Evolutionary conservation across 169 alveolate species (phyloP), one percentile per base, ranked within the genome.

Genomic region (Cryptosporidium sp.): DNA sequence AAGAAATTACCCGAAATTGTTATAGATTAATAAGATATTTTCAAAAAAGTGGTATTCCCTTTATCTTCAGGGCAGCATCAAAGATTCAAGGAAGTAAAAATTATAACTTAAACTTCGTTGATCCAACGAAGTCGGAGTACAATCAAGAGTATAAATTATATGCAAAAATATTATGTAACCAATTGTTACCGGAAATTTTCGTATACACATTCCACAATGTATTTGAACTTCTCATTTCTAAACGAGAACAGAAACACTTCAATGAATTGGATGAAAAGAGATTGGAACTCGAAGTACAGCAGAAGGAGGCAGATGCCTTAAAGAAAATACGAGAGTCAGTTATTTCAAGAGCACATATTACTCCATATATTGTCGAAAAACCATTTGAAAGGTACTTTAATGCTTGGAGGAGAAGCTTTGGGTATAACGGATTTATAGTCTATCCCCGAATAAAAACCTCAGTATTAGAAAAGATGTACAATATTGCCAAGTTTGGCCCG

Each of bases 401-500:
- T 62, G 89, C 80, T 23, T 80, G 89, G 89, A 80, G 89, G 35
- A 37, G 89, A 51, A 80, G 89, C 53, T 60, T 80, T 21, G 89
- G 89, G 31, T 80, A 60, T 80, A 60, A 37, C 23, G 89, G 89
- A 26, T 42, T 67, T 23, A 18, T 65, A 12, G n/a, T 65, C 4
- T 80, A 62, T 31, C 80, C 89, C 29, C 48, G 21, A 42, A 48
- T 72, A 14, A 42, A 60, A 80, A 80, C 23, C 16, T 45, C 56
- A 26, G 35, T 67, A 3, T 45, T 80, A 16, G 89, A 80, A 42
- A 80, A 80, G 9, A 80, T 80, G 26, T 65, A 80, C 37, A 80
- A 80, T 80, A 61, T 65, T 62, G 68, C 62, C 26, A 80, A 85
- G 60, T 72, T 45, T 69, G 84, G 87, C 48, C 70, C 85, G 51